Conservation (phyloP, 2,329 filamentous ascomycete genomes). For the Pyrenophora seminiperda region DNA sequence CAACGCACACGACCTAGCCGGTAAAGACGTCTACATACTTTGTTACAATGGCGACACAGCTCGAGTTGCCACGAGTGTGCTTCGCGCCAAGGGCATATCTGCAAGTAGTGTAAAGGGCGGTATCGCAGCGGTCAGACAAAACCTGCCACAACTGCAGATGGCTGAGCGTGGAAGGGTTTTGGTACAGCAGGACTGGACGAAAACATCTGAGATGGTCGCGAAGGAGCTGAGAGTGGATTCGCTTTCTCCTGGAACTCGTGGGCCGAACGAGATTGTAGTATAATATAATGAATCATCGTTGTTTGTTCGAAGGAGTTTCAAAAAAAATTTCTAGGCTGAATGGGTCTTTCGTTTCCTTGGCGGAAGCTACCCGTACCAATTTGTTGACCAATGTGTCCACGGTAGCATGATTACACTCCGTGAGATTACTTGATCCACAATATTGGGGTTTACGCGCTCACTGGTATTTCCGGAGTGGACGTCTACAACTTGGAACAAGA, state of each 20-base stretch:
- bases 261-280: slow-evolving; percentile 1
- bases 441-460: no score
- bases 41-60: slow-evolving; percentile 29
- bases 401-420: not conserved
- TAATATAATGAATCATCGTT: not conserved
- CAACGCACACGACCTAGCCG: slow-evolving; percentile 24
- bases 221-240: slow-evolving; percentile 9
- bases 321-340: no score
- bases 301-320: no score
- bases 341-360: no score
- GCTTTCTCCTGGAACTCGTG: slow-evolving; percentile 5
- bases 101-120: slow-evolving; percentile 27
- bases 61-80: slow-evolving; percentile 27
- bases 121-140: slow-evolving; percentile 13
- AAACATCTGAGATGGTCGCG: not conserved
- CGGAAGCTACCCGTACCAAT: not conserved
- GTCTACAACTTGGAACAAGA: no score
- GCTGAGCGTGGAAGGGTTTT: slow-evolving; percentile 6
- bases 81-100: slow-evolving; percentile 21
- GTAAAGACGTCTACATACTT: slow-evolving; percentile 24
- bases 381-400: no score
- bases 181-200: slow-evolving; percentile 13
- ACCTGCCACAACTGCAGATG: slow-evolving; percentile 20
- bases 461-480: no score
- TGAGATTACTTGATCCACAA: no score